These are phyloP conservation scores for Paraglomus occultum DNA, from an alignment of 192 early-diverging fungal genomes.

Conservation along the genomic window DNA sequence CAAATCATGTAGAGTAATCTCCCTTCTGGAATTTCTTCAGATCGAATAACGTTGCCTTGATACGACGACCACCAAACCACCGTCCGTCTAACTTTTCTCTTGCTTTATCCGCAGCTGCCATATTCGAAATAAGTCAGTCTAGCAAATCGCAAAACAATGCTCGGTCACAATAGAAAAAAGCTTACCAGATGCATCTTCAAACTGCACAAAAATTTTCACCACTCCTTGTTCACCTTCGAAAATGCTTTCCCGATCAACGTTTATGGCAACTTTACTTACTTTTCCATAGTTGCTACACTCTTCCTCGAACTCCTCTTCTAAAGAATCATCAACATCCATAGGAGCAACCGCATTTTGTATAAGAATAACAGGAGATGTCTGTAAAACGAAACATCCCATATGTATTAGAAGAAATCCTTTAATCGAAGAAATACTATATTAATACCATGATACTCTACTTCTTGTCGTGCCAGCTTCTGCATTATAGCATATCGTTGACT, in stretches of 20 bases:
- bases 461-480: conserved; percentile 61
- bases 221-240: conserved; percentile 44
- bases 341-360: conserved; percentile 69
- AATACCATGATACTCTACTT: conserved; percentile 27
- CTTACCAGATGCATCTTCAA: conserved; percentile 51
- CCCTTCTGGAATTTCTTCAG: conserved; percentile 47
- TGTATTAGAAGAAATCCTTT: not conserved
- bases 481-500: conserved; percentile 67
- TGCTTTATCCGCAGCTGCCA: conserved; percentile 59
- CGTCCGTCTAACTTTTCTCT: conserved; percentile 68
- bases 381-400: not conserved
- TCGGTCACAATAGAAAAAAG: not conserved
- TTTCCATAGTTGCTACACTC: conserved; percentile 82
- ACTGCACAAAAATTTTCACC: conserved; percentile 80
- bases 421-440: not conserved
- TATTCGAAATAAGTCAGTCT: not conserved
- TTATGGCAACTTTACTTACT: conserved; percentile 64
- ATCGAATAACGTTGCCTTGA: conserved; percentile 64
- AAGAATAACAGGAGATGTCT: conserved; percentile 56
- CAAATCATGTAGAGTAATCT: conserved; percentile 24
- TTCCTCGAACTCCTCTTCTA: conserved; percentile 80
- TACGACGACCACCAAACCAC: conserved; percentile 79
- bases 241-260: conserved; percentile 43
- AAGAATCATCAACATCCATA: conserved; percentile 74
- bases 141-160: not conserved